phyloP scores from a whole-genome alignment of 208 protist species.

The Blastocrithidia nonstop region DNA sequence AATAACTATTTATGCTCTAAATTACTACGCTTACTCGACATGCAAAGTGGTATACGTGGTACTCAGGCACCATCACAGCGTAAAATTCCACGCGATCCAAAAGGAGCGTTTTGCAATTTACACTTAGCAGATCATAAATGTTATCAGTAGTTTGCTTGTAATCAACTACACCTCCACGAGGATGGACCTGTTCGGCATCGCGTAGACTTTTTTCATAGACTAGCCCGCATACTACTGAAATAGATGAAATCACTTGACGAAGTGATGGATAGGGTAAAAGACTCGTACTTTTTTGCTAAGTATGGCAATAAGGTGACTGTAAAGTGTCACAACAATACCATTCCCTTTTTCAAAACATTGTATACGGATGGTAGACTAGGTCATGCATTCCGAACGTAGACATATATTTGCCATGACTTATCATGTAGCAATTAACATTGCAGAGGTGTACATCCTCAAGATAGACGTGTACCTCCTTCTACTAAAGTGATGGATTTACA shows the following conservation, averaged over 20 bases:
- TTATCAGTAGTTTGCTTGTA: conserved; percentile 79
- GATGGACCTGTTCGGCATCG: conserved; percentile 61
- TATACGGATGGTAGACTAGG: conserved; percentile 72
- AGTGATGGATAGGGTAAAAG: conserved; percentile 53
- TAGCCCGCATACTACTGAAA: conserved; percentile 43
- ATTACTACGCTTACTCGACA: conserved; percentile 49
- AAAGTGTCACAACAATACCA: conserved; percentile 52
- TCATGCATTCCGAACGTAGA: conserved; percentile 58
- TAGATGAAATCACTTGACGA: conserved; percentile 29
- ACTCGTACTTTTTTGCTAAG: conserved; percentile 76
- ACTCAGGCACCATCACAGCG: conserved; percentile 62
- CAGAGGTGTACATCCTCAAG: conserved; percentile 62
- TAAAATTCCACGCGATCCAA: conserved; percentile 67
- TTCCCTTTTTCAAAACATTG: conserved; percentile 80
- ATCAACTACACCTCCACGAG: conserved; percentile 75
- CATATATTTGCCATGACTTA: conserved; percentile 35
- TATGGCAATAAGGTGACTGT: conserved; percentile 84
- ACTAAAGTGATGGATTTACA: conserved; percentile 70
- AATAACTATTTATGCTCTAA: conserved; percentile 24
- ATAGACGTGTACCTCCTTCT: conserved; percentile 26
- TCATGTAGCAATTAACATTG: conserved; percentile 55
- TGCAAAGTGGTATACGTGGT: conserved; percentile 64
- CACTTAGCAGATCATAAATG: conserved; percentile 78
- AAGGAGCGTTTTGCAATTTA: conserved; percentile 80
- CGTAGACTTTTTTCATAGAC: conserved; percentile 53